These are phyloP conservation scores for Sugiyamaella castrensis DNA, from an alignment of 1,139 yeast species.

Conservation along the genomic window DNA sequence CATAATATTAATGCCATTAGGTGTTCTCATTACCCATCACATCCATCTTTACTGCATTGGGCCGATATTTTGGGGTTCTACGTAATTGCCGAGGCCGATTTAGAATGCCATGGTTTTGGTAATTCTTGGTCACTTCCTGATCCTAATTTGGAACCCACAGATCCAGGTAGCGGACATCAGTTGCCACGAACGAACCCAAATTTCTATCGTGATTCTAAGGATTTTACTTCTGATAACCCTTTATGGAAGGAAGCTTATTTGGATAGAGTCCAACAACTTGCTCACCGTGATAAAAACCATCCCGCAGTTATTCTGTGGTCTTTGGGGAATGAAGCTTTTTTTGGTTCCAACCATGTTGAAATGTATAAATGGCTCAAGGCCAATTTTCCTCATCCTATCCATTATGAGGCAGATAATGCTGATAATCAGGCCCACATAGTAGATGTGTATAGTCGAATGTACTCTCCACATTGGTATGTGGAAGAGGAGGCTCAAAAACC, in stretches of 20 bases:
- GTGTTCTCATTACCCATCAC: constrained; percentile 40
- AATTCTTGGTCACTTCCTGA: constrained; percentile 9
- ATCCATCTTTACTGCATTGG: constrained; percentile 26
- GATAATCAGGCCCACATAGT: constrained; percentile 31
- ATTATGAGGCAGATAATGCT: constrained; percentile 35
- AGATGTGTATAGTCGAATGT: constrained; percentile 40
- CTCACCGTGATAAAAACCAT: constrained; percentile 38
- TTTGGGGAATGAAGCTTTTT: constrained; percentile 41
- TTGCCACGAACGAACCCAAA: constrained; percentile 18
- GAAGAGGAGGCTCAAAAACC: constrained; percentile 27
- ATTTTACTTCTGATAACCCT: constrained; percentile 36
- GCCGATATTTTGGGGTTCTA: constrained; percentile 37
- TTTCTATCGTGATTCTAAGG: constrained; percentile 14
- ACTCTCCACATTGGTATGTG: constrained; percentile 31
- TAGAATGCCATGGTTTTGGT: constrained; percentile 41
- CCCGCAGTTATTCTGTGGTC: constrained; percentile 41
- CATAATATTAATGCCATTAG: constrained; percentile 40
- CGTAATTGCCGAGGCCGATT: constrained; percentile 42
- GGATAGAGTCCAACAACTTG: constrained; percentile 38
- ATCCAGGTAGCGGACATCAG: constrained; percentile 3
- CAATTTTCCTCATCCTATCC: constrained; percentile 36
- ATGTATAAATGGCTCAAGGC: constrained; percentile 34
- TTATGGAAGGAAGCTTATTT: constrained; percentile 38
- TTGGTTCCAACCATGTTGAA: constrained; percentile 36
- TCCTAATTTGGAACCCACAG: constrained; percentile 1